A percentile compares a stretch with the other conserved stretches of the same genome.
Evolutionary conservation across 176 grass and related monocot genomes (phyloP).

Genomic region (Pharus latifolius): DNA sequence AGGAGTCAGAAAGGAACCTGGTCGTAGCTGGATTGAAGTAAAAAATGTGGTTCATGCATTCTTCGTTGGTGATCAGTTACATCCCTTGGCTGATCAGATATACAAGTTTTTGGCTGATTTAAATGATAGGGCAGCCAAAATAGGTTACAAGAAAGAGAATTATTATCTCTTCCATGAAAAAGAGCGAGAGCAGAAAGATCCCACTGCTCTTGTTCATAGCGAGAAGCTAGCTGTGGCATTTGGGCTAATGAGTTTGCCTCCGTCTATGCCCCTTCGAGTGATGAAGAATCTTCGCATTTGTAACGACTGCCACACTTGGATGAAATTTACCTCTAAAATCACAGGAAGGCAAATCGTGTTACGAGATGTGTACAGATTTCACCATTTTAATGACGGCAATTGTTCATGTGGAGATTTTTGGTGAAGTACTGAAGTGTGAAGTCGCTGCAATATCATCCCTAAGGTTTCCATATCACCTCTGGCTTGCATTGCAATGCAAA

Average conservation of each 20-base stretch:
- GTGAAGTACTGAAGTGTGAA: constrained; percentile 25
- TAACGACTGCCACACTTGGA: constrained; percentile 57
- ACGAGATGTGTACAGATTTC: constrained; percentile 65
- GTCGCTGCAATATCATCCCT: background rate
- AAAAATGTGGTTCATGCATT: constrained; percentile 56
- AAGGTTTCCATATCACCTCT: background rate
- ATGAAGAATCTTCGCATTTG: constrained; percentile 72
- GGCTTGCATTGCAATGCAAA: background rate
- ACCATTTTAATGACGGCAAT: constrained; percentile 51
- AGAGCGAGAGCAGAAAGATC: constrained; percentile 47
- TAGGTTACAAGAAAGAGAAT: constrained; percentile 54
- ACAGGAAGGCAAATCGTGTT: constrained; percentile 42
- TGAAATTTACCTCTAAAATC: constrained; percentile 46
- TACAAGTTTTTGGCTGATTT: constrained; percentile 36
- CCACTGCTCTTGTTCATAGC: constrained; percentile 33
- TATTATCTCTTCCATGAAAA: constrained; percentile 43
- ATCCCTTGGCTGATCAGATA: constrained; percentile 37
- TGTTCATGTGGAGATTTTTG: constrained; percentile 74
- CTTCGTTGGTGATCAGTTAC: constrained; percentile 56
- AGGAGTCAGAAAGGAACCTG: constrained; percentile 64
- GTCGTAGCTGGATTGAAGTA: constrained; percentile 44
- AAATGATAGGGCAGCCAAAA: constrained; percentile 36
- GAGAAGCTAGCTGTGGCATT: constrained; percentile 65
- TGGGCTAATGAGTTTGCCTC: constrained; percentile 35
- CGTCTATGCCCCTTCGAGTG: constrained; percentile 44